These are phyloP conservation scores for Phytophthora pinifolia DNA, from an alignment of 352 stramenopile genomes.

Conservation along the genomic window DNA sequence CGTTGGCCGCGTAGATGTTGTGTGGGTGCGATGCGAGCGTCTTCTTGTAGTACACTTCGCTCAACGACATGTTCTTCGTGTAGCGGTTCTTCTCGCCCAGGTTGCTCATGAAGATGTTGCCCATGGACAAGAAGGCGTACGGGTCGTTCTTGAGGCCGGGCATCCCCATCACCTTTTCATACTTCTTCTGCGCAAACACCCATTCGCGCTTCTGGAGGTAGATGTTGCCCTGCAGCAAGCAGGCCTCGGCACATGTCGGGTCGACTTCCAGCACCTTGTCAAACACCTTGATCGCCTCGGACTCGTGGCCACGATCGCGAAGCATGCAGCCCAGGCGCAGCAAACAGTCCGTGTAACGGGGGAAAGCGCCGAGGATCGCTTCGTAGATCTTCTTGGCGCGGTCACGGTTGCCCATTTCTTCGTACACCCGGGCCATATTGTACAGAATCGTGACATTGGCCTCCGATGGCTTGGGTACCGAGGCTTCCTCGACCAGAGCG, in stretches of 20 bases:
- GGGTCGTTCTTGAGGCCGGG: constrained; percentile 95
- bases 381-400: constrained; percentile 93
- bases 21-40: constrained; percentile 91
- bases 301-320: constrained; percentile 92
- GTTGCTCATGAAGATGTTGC: constrained; percentile 99
- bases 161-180: constrained; percentile 93
- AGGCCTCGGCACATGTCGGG: constrained; percentile 90
- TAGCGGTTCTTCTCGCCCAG: constrained; percentile 94
- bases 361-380: constrained; percentile 91
- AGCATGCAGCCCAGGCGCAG: constrained; percentile 94
- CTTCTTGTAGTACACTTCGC: constrained; percentile 96
- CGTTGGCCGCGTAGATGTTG: constrained; percentile 97
- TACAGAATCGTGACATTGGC: constrained; percentile 94
- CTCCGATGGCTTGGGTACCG: constrained; percentile 53
- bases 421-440: constrained; percentile 95
- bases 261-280: constrained; percentile 93
- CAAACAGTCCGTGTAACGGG: constrained; percentile 94
- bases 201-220: constrained; percentile 95
- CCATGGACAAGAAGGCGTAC: constrained; percentile 96
- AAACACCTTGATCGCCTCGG: constrained; percentile 88
- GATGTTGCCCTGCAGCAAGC: constrained; percentile 96
- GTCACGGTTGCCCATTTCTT: constrained; percentile 91
- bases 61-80: constrained; percentile 95
- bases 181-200: constrained; percentile 94
- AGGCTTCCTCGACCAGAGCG: constrained; percentile 34